These are phyloP conservation scores for Fragilariopsis cylindrus DNA, from an alignment of 108 stramenopile species.

Conservation along the genomic window DNA sequence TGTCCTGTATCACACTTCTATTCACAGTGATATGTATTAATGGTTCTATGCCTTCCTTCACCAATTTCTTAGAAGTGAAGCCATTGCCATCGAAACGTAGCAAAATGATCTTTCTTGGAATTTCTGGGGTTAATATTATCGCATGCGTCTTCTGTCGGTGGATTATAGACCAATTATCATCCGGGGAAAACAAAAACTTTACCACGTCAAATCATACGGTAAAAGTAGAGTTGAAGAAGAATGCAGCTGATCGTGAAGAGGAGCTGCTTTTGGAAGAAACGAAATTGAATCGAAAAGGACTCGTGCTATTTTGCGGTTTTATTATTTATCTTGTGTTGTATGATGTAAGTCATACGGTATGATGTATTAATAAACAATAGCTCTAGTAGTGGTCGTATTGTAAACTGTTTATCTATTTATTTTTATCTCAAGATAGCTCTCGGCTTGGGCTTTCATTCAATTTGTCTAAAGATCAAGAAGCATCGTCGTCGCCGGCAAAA, in stretches of 20 bases:
- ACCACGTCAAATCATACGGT: neutral
- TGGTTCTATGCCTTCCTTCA: constrained; percentile 23
- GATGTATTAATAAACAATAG: too few relatives aligned
- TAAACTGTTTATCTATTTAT: too few relatives aligned
- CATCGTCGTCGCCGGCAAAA: too few relatives aligned
- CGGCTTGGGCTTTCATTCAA: too few relatives aligned
- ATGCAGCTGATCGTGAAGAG: constrained; percentile 8
- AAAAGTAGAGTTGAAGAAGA: neutral
- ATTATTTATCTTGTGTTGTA: constrained; percentile 1
- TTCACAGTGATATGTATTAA: constrained; percentile 19
- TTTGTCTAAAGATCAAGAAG: too few relatives aligned
- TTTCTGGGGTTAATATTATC: constrained; percentile 18
- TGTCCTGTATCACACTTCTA: constrained; percentile 9
- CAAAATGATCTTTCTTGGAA: constrained; percentile 15
- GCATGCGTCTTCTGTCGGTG: constrained; percentile 10
- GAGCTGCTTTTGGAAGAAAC: constrained; percentile 3
- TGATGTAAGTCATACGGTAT: too few relatives aligned
- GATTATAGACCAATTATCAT: neutral
- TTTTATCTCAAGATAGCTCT: too few relatives aligned
- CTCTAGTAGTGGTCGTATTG: too few relatives aligned
- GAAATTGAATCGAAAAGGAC: neutral
- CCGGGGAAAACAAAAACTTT: too few relatives aligned
- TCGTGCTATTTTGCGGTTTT: neutral
- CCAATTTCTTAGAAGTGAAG: constrained; percentile 30
- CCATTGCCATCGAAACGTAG: constrained; percentile 12